phyloP scores from a whole-genome alignment of 495 filamentous ascomycete genomes.

The Aspergillus conjunctus region DNA sequence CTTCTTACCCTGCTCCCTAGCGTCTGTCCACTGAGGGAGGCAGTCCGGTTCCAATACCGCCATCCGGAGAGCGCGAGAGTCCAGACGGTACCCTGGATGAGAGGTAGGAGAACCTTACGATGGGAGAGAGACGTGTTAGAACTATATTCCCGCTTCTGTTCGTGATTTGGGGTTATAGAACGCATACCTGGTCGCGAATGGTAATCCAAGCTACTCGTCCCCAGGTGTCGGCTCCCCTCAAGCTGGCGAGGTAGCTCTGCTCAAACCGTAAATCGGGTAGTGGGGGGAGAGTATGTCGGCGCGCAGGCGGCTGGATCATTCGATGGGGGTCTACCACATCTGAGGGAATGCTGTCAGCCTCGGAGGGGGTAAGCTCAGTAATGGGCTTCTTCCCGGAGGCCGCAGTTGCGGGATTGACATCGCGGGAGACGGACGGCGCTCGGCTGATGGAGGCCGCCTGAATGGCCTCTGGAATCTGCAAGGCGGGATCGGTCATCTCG shows the following conservation, averaged over 20 bases:
- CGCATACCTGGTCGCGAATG: constrained; percentile 75
- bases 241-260: constrained; percentile 91
- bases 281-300: constrained; percentile 68
- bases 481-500: constrained; percentile 48
- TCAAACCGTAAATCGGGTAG: constrained; percentile 94
- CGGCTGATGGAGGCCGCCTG: constrained; percentile 77
- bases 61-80: constrained; percentile 77
- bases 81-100: constrained; percentile 83
- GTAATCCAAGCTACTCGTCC: constrained; percentile 82
- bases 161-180: neutral
- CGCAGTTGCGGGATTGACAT: constrained; percentile 78
- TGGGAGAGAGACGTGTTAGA: neutral
- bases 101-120: constrained; percentile 72
- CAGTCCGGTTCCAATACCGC: constrained; percentile 77
- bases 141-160: neutral
- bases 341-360: constrained; percentile 46
- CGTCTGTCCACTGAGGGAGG: constrained; percentile 67
- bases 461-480: constrained; percentile 72
- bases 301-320: constrained; percentile 54
- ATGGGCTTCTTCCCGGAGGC: constrained; percentile 56
- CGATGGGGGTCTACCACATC: constrained; percentile 53
- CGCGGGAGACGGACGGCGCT: constrained; percentile 68
- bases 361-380: constrained; percentile 52
- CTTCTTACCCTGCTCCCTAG: constrained; percentile 71
- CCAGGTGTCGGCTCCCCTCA: constrained; percentile 74